A percentile compares a stretch with the other conserved stretches of the same genome.
Evolutionary conservation across 139 green algal species (phyloP).

Genomic region (Pleodorina starrii): DNA sequence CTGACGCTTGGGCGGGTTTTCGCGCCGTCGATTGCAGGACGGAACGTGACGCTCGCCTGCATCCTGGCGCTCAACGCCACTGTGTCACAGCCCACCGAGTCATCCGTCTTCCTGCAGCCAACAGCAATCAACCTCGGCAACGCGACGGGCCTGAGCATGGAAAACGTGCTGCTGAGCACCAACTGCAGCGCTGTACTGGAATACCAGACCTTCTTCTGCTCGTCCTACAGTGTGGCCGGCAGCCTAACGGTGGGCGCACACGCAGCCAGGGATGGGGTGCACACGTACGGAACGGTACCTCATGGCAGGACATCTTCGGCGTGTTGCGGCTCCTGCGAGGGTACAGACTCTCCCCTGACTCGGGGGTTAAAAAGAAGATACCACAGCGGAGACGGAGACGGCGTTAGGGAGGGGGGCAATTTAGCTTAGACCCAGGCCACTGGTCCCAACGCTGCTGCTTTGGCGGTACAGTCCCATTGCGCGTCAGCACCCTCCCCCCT

Average conservation of each 20-base stretch:
- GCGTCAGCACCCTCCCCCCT: too few relatives aligned
- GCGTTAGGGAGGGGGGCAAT: too few relatives aligned
- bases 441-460: too few relatives aligned
- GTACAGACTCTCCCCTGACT: too few relatives aligned
- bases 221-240: neutral
- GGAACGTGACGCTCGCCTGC: constrained; percentile 14
- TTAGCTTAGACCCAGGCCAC: too few relatives aligned
- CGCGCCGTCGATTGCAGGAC: neutral
- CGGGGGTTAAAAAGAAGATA: too few relatives aligned
- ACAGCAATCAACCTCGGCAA: neutral
- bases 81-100: neutral
- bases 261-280: neutral
- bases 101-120: constrained; percentile 7
- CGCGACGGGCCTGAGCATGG: neutral
- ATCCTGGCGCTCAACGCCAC: neutral
- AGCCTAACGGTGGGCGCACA: constrained; percentile 23
- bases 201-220: constrained; percentile 35
- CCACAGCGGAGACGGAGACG: too few relatives aligned
- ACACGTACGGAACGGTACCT: too few relatives aligned
- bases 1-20: too few relatives aligned
- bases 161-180: neutral
- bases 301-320: too few relatives aligned
- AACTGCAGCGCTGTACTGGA: constrained; percentile 18
- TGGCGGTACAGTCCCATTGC: too few relatives aligned
- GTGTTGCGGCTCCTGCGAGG: too few relatives aligned